Evolutionary conservation across 1,139 yeast species (phyloP), one percentile per base, ranked within the genome.

Genomic region (Pichia sp.): DNA sequence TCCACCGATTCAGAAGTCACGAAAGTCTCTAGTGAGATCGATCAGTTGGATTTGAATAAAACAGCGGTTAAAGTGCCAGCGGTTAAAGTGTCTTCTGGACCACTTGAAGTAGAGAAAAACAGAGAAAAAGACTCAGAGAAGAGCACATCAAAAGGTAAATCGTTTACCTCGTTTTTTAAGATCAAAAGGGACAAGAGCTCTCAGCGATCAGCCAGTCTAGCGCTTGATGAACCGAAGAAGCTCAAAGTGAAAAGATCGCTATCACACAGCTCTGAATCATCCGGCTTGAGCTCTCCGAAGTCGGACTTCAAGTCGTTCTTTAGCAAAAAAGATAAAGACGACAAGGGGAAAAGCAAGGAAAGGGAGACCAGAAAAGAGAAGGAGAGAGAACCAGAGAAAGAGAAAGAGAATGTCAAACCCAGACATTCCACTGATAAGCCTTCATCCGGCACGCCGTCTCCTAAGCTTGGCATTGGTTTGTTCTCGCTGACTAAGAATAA

Each of bases 81-180:
- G n/a, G n/a, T n/a, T n/a, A n/a, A n/a, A n/a, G n/a, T n/a, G n/a
- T n/a, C n/a, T n/a, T n/a, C n/a, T n/a, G n/a, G n/a, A n/a, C n/a
- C n/a, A n/a, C n/a, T n/a, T n/a, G n/a, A n/a, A n/a, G 33, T 37
- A 8, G 39, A 26, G 23, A 8, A 27, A 6, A 36, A 45, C 3
- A 34, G 16, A 5, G 33, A 26, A 26, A 40, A 38, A 36, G 46
- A 42, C 27, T 41, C 39, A 28, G 39, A 42, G 8, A 34, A 43
- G 16, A 35, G 31, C 6, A 47, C 48, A 33, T 28, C 33, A 2
- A 50, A 50, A 35, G 16, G 40, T 16, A 51, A 51, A 41, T 37
- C 50, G 3, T 51, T 51, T 26, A 40, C 53, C 1, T 49, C 52
- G 10, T 51, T 51, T 37, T 51, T 51, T 34, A 51, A 51, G 35